phyloP scores from a whole-genome alignment of 345 rosid species.

The Cardamine resedifolia region DNA sequence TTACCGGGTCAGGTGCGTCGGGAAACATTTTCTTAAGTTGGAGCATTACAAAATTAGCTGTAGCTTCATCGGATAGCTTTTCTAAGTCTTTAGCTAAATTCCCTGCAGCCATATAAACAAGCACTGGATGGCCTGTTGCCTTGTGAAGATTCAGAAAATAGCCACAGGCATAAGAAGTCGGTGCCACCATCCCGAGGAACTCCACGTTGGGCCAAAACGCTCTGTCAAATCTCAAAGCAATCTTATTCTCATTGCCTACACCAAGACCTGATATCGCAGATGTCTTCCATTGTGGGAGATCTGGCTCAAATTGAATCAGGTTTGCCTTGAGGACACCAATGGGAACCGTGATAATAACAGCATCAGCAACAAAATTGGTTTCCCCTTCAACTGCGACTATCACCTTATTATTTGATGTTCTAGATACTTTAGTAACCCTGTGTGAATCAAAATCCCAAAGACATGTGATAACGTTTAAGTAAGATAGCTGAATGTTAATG shows the following conservation, averaged over 20 bases:
- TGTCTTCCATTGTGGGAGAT: slow-evolving; percentile 79
- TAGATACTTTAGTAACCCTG: slow-evolving; percentile 64
- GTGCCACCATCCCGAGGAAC: slow-evolving; percentile 69
- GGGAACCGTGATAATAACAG: slow-evolving; percentile 74
- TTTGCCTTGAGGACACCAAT: slow-evolving; percentile 83
- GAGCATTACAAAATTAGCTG: slow-evolving; percentile 59
- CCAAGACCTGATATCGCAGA: slow-evolving; percentile 79
- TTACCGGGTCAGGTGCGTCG: slow-evolving; percentile 74
- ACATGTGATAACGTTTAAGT: not conserved
- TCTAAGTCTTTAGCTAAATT: slow-evolving; percentile 72
- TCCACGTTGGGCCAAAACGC: slow-evolving; percentile 92
- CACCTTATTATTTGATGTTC: slow-evolving; percentile 50
- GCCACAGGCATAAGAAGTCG: slow-evolving; percentile 74
- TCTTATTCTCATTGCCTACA: slow-evolving; percentile 80
- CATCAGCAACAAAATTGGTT: slow-evolving; percentile 63
- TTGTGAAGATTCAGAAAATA: slow-evolving; percentile 87
- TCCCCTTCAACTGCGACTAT: slow-evolving; percentile 62
- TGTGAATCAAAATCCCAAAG: not conserved
- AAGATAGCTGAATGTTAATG: not conserved
- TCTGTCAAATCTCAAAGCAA: slow-evolving; percentile 60
- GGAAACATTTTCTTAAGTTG: slow-evolving; percentile 93
- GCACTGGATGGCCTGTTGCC: slow-evolving; percentile 83
- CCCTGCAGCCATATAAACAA: slow-evolving; percentile 88
- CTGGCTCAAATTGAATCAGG: slow-evolving; percentile 74
- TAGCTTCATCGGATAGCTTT: slow-evolving; percentile 62